Evolutionary conservation across 441 rosid genomes (phyloP).

Genomic region (Aquilaria agallochum): DNA sequence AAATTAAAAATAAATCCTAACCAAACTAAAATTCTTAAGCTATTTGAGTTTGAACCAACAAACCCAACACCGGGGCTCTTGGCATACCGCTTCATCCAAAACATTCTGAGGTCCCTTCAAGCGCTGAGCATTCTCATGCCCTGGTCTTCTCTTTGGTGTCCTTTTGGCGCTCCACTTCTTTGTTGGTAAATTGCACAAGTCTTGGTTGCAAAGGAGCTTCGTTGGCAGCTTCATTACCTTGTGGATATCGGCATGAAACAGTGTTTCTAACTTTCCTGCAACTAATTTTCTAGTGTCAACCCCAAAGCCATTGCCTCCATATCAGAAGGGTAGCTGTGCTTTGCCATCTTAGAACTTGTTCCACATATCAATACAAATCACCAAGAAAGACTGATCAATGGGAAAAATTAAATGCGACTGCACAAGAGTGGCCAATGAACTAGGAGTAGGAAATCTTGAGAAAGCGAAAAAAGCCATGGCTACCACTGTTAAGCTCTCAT

Average conservation of each 20-base stretch:
- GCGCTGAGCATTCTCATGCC: slow-evolving; percentile 64
- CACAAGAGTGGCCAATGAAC: slow-evolving; percentile 76
- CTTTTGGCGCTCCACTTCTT: slow-evolving; percentile 44
- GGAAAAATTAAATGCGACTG: slow-evolving; percentile 14
- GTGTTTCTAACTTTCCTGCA: not conserved
- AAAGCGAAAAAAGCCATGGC: slow-evolving; percentile 60
- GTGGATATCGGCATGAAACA: slow-evolving; percentile 39
- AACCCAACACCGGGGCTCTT: slow-evolving; percentile 43
- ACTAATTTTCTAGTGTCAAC: slow-evolving; percentile 32
- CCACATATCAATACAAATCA: not conserved
- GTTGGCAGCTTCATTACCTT: slow-evolving; percentile 65
- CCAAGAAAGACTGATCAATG: too few species aligned
- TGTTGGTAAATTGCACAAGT: slow-evolving; percentile 33
- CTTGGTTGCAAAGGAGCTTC: slow-evolving; percentile 71
- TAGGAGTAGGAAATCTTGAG: slow-evolving; percentile 53
- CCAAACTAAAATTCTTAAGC: too few species aligned
- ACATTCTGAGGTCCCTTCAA: slow-evolving; percentile 62
- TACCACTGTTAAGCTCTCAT: slow-evolving; percentile 49
- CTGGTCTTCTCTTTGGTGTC: slow-evolving; percentile 37
- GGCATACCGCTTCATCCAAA: slow-evolving; percentile 66
- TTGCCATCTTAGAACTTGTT: not conserved
- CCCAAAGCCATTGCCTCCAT: slow-evolving; percentile 56
- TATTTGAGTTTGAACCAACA: too few species aligned
- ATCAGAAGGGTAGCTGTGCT: slow-evolving; percentile 47
- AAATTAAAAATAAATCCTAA: too few species aligned